phyloP scores from a whole-genome alignment of 2,329 filamentous ascomycete genomes.

The Stenocarpella maydis region DNA sequence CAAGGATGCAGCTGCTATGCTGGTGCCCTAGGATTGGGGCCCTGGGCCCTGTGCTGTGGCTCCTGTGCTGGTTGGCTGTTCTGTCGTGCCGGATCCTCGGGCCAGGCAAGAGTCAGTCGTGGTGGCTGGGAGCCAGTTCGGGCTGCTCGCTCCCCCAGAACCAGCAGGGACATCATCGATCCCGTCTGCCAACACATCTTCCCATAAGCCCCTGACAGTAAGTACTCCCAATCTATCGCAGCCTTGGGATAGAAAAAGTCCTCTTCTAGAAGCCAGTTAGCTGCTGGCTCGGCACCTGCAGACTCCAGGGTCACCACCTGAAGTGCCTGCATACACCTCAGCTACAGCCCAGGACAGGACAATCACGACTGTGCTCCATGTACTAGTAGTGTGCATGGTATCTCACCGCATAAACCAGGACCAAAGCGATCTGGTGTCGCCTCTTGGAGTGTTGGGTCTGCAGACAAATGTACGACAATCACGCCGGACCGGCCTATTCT shows the following conservation, averaged over 20 bases:
- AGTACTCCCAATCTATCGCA: background rate
- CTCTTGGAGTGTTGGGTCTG: too few species aligned
- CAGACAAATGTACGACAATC: too few species aligned
- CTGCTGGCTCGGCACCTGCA: background rate
- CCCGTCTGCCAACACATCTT: background rate
- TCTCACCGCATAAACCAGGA: too few species aligned
- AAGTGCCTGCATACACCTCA: background rate
- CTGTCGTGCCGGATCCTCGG: slow-evolving; percentile 13
- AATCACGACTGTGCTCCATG: too few species aligned
- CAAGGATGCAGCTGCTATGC: background rate
- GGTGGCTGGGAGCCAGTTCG: slow-evolving; percentile 25
- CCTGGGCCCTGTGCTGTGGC: background rate
- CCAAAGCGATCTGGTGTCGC: too few species aligned
- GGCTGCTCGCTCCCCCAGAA: background rate
- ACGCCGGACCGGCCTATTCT: too few species aligned
- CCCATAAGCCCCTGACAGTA: too few species aligned
- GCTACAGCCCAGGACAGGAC: too few species aligned
- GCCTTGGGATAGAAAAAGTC: background rate
- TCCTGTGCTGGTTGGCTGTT: background rate
- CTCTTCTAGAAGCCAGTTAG: background rate
- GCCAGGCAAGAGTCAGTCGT: background rate
- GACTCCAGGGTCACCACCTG: background rate
- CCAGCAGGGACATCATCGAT: too few species aligned
- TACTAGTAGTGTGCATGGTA: too few species aligned
- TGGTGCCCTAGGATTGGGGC: background rate